Evolutionary conservation across 169 alveolate genomes (phyloP).

Genomic region (Theileria orientalis): DNA sequence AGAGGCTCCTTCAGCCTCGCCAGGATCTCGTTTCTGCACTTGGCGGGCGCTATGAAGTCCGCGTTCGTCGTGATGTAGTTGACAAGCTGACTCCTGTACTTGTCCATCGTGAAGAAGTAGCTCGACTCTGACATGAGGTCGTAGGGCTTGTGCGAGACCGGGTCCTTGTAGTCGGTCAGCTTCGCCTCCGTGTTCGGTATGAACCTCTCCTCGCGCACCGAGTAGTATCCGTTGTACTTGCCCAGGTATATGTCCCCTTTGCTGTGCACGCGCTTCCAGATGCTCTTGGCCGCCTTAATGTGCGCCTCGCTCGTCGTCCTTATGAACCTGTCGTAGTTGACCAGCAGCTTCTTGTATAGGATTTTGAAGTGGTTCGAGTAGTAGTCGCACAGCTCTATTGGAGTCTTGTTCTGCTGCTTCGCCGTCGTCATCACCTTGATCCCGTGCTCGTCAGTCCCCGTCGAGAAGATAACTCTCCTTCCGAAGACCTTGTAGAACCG

Average conservation of each 20-base stretch:
- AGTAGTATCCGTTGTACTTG: slow-evolving; percentile 88
- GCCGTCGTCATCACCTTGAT: slow-evolving; percentile 89
- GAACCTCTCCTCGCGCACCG: slow-evolving; percentile 89
- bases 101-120: slow-evolving; percentile 87
- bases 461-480: slow-evolving; percentile 74
- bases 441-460: slow-evolving; percentile 95
- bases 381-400: slow-evolving; percentile 82
- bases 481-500: slow-evolving; percentile 82
- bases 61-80: slow-evolving; percentile 76
- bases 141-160: slow-evolving; percentile 78
- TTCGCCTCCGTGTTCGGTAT: slow-evolving; percentile 88
- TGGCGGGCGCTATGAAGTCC: slow-evolving; percentile 80
- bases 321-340: slow-evolving; percentile 76
- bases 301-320: slow-evolving; percentile 85
- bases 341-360: slow-evolving; percentile 49
- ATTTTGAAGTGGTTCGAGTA: slow-evolving; percentile 67
- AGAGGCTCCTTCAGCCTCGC: slow-evolving; percentile 79
- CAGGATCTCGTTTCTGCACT: slow-evolving; percentile 76
- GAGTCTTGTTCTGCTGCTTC: slow-evolving; percentile 71
- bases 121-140: slow-evolving; percentile 84
- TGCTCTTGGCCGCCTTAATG: slow-evolving; percentile 71
- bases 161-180: slow-evolving; percentile 81
- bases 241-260: slow-evolving; percentile 85
- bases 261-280: slow-evolving; percentile 76
- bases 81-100: slow-evolving; percentile 78